Base-by-base conservation (phyloP, 2,329 filamentous ascomycete species). In the Alternaria gaisen region DNA sequence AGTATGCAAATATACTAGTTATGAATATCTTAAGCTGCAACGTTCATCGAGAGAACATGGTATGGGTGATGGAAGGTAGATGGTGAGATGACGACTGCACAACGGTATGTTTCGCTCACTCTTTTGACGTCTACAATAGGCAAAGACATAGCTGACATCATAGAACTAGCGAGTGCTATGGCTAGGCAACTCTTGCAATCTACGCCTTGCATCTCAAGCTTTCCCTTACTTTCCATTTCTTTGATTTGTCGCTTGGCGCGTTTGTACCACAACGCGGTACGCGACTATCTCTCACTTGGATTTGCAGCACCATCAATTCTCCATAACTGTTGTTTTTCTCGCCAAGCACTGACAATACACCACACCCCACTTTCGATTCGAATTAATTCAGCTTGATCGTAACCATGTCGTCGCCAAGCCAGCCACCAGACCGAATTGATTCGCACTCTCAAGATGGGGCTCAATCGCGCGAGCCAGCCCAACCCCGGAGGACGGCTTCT, bases 191-290 rank as follows among this genome's bases (percentile, higher is more conserved):
- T 24, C 40, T 24, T 7, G 12, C 4, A 16, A 16, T 9, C 40
- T 7, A 42, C 20, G 20, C 11, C 38, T 22, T 24, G 40, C 40
- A 11, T 26, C 2, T 10, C 22, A 6, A 7, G 7, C 20, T 48
- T 32, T 48, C 46, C 16, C 32, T 20, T 24, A 38, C 32, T n/a
- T 50, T 50, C 46, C 32, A 11, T 32, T 8, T 50, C 46, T 24
- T 50, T 50, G 20, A 8, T 50, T 50, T 32, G 46, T 50, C 20
- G 46, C 46, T 50, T 50, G 20, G 32, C 46, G 32, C 16, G 46
- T 38, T 38, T 20, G 46, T 50, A 14, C 4, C 14, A 36, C 46
- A 50, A 10, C 12, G 32, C 32, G 20, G 8, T 50, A 50, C 20
- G 20, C 40, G 12, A 22, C 30, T 36, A 20, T 50, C 3, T 50